Evolutionary conservation across 495 filamentous ascomycete species (phyloP), one percentile per base, ranked within the genome.

Genomic region (Daldinia decipiens): DNA sequence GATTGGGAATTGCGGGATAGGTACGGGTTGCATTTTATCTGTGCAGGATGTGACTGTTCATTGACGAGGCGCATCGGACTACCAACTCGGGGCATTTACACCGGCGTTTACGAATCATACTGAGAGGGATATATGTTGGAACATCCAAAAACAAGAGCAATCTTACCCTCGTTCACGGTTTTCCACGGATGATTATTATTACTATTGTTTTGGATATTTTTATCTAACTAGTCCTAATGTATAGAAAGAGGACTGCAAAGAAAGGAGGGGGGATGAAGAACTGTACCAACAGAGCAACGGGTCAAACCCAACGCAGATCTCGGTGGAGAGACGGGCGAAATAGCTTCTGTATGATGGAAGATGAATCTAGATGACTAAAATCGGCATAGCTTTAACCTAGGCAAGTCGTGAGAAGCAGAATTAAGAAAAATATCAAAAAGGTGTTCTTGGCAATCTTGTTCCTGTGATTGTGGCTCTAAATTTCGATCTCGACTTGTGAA

Each of bases 11-110:
- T 32, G 58, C 57, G 61, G 70, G 67, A 63, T 64, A 52, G 27
- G 66, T 27, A 54, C 58, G 38, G 67, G 71, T 70, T 74, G 71
- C 71, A 74, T 74, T 66, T 53, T 31, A 32, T 62, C 26, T 62
- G 57, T 34, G 40, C 26, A 65, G 66, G 66, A 58, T 74, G 67
- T 67, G 67, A 70, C 57, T 74, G 71, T 74, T 74, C 67, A 70
- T 60, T 45, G 43, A 71, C 50, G 62, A 67, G 71, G 66, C 62
- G 66, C 59, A 70, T 67, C 59, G 71, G 71, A 69, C 62, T 64
- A 74, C 67, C 71, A 54, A 70, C 54, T 70, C 69, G 27, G 62
- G 71, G 71, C 71, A 74, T 74, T 74, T 74, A 74, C 71, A 74
- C 62, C 59, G 71, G 71, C 71, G 71, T 74, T 74, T 64, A 63